Evolutionary conservation across 2,329 filamentous ascomycete genomes (phyloP).

Genomic region (Cladosporium sp.): DNA sequence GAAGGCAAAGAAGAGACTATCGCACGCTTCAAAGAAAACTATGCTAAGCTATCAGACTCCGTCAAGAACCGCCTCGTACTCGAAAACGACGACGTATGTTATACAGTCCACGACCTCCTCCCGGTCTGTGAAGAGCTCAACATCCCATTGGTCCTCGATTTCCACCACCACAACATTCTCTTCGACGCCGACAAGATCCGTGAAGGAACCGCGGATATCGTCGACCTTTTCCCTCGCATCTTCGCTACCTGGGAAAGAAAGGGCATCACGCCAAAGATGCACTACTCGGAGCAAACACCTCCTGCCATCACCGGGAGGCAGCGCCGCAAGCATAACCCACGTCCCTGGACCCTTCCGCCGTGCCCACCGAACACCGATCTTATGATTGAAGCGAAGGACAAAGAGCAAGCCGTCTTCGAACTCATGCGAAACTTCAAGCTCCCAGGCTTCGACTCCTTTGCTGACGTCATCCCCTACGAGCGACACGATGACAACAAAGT

Average conservation of each 20-base stretch:
- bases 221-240: slow-evolving; percentile 69
- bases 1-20: slow-evolving; percentile 79
- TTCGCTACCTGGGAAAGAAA: slow-evolving; percentile 79
- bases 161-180: slow-evolving; percentile 91
- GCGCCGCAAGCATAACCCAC: slow-evolving; percentile 76
- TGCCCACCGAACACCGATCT: slow-evolving; percentile 81
- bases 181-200: slow-evolving; percentile 69
- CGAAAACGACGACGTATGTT: slow-evolving; percentile 91
- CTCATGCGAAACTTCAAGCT: slow-evolving; percentile 85
- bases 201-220: slow-evolving; percentile 81
- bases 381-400: slow-evolving; percentile 99
- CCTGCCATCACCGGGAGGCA: slow-evolving; percentile 73
- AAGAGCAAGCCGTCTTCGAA: slow-evolving; percentile 93
- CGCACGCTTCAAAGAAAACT: slow-evolving; percentile 72
- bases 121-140: slow-evolving; percentile 90
- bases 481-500: slow-evolving; percentile 69
- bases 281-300: slow-evolving; percentile 79
- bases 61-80: slow-evolving; percentile 79
- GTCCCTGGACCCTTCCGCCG: slow-evolving; percentile 75
- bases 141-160: slow-evolving; percentile 88
- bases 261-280: slow-evolving; percentile 88
- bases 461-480: slow-evolving; percentile 71
- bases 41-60: slow-evolving; percentile 58
- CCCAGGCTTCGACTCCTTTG: slow-evolving; percentile 70
- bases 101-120: slow-evolving; percentile 85